phyloP scores from a whole-genome alignment of 805 yeast species.

The Wickerhamiella kurtzmanii region DNA sequence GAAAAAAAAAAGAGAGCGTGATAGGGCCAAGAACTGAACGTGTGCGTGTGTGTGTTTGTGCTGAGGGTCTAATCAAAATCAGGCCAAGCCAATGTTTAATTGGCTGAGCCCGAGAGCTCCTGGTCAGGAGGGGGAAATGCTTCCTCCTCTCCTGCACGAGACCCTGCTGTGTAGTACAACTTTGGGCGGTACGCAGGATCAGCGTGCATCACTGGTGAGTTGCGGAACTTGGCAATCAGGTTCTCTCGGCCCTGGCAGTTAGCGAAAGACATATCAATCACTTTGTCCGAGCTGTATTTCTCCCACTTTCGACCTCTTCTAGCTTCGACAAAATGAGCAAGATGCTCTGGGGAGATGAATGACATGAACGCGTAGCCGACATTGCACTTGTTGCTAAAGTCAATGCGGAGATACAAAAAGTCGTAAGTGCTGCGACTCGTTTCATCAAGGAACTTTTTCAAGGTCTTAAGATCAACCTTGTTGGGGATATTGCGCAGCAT shows the following conservation, averaged over 20 bases:
- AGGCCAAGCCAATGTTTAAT: neutral
- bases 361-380: conserved; percentile 46
- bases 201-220: conserved; percentile 38
- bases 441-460: conserved; percentile 34
- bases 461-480: conserved; percentile 33
- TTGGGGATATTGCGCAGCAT: conserved; percentile 46
- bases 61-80: too few species aligned
- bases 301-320: conserved; percentile 38
- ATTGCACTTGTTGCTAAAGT: conserved; percentile 39
- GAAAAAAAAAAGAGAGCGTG: neutral
- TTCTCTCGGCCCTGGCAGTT: conserved; percentile 36
- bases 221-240: conserved; percentile 35
- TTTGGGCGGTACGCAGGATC: conserved; percentile 36
- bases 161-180: conserved; percentile 34
- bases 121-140: conserved; percentile 27
- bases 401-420: conserved; percentile 37
- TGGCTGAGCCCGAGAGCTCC: neutral
- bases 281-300: conserved; percentile 33
- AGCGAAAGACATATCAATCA: conserved; percentile 40
- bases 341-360: conserved; percentile 32
- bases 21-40: too few species aligned
- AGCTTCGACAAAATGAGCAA: conserved; percentile 33
- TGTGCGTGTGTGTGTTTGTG: too few species aligned
- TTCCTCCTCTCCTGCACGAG: conserved; percentile 30
- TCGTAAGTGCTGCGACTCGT: conserved; percentile 31